Evolutionary conservation across 352 stramenopile species (phyloP).

Genomic region (Saprolegnia parasitica): DNA sequence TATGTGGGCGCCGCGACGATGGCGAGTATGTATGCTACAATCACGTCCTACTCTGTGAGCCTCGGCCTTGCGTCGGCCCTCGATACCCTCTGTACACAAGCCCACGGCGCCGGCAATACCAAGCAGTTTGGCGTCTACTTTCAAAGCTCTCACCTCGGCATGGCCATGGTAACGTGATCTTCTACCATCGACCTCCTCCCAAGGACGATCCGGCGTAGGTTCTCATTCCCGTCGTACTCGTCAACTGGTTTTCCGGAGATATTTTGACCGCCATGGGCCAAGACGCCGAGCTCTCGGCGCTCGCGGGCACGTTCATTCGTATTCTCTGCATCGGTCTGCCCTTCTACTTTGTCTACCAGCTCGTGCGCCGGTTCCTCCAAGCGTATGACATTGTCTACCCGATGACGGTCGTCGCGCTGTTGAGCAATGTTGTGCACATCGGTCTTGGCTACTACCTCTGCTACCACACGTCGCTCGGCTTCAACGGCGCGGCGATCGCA

Average conservation of each 20-base stretch:
- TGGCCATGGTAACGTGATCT: neutral
- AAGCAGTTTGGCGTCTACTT: slow-evolving; percentile 57
- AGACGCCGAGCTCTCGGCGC: slow-evolving; percentile 36
- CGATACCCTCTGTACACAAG: slow-evolving; percentile 55
- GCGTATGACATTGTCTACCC: slow-evolving; percentile 64
- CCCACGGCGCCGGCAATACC: slow-evolving; percentile 51
- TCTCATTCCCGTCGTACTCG: neutral
- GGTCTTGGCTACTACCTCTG: slow-evolving; percentile 61
- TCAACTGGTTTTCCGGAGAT: neutral
- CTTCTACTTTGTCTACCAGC: slow-evolving; percentile 72
- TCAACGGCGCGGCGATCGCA: slow-evolving; percentile 65
- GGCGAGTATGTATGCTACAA: slow-evolving; percentile 34
- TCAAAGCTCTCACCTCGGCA: neutral
- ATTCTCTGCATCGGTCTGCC: slow-evolving; percentile 62
- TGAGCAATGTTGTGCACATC: slow-evolving; percentile 57
- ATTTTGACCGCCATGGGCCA: neutral
- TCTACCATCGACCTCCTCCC: too few species aligned
- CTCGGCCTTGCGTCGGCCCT: slow-evolving; percentile 51
- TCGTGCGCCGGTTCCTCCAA: slow-evolving; percentile 64
- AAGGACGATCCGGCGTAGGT: neutral
- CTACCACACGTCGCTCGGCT: slow-evolving; percentile 60
- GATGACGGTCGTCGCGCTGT: slow-evolving; percentile 55
- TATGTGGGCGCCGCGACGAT: slow-evolving; percentile 54
- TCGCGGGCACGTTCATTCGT: slow-evolving; percentile 53
- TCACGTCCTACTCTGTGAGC: slow-evolving; percentile 48